Evolutionary conservation across 164 flowering plant species (phyloP), one percentile per base, ranked within the genome.

Genomic region (Kalanchoe fedtschenkoi): DNA sequence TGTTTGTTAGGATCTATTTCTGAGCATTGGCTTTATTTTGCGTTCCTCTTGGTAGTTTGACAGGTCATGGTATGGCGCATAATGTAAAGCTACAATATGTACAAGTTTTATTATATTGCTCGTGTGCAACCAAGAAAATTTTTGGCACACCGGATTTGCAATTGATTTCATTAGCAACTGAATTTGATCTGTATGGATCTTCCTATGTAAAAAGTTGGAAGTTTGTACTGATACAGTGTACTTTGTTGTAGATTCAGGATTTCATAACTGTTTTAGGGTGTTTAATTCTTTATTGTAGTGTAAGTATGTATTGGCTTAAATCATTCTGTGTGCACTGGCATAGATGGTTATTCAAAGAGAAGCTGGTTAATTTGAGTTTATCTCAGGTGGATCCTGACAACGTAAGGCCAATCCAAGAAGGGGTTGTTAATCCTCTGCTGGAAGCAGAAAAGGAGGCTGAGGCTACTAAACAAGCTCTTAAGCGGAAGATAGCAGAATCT

Each of bases 381-480:
- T 74, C 67, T 16, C 74, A 93, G 99, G 97, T 93, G 65, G 99
- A 93, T 76, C 93, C 88, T 67, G 88, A 58, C 66, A 93, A 91
- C 74, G 79, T 93, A 47, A 82, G 96, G 74, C 76, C 83, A 44
- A 69, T 85, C 61, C 66, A 82, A 74, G 86, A 74, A 68, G 84
- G 67, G 6, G 76, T 24, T 61, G 81, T 76, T 6, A 71, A 93
- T 82, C 72, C 91, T 57, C 71, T 93, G 70, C 46, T 84, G 64
- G 91, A 91, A 82, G 99, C 99, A 63, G 99, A 93, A 64, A 84
- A 71, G 74, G 77, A 80, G 68, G 99, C 99, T 65, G 96, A 88
- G 79, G 99, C 95, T 58, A 93, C 99, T 63, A 93, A 87, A 72
- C 84, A 76, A 68, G 99, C 96, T 63, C 76, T 93, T 63, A 93